Evolutionary conservation across 345 rosid genomes (phyloP).

Genomic region (Cardamine occulta): DNA sequence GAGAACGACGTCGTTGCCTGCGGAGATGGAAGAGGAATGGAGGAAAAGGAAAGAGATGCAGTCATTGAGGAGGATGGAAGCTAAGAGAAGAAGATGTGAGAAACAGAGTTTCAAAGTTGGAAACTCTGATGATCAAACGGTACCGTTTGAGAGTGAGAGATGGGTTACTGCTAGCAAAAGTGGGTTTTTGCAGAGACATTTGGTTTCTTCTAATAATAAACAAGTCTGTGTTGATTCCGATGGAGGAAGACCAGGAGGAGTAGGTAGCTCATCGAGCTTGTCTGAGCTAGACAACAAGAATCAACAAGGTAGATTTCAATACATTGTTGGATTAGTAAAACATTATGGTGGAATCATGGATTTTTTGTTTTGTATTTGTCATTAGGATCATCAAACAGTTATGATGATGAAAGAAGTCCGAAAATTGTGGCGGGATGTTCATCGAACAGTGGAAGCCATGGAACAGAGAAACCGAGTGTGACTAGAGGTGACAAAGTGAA

Average conservation of each 20-base stretch:
- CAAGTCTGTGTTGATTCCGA: slow-evolving; percentile 61
- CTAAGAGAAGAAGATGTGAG: slow-evolving; percentile 79
- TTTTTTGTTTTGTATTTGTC: not conserved
- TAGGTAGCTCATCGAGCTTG: slow-evolving; percentile 66
- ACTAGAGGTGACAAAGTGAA: slow-evolving; percentile 23
- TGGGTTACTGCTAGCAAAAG: slow-evolving; percentile 50
- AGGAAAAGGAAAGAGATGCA: slow-evolving; percentile 89
- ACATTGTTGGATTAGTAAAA: not conserved
- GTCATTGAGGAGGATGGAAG: slow-evolving; percentile 79
- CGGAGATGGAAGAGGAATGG: slow-evolving; percentile 93
- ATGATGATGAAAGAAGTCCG: slow-evolving; percentile 31
- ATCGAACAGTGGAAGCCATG: slow-evolving; percentile 37
- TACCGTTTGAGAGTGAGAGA: slow-evolving; percentile 49
- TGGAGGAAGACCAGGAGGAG: slow-evolving; percentile 30
- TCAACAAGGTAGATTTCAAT: slow-evolving; percentile 54
- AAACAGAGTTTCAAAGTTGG: slow-evolving; percentile 63
- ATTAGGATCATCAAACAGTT: slow-evolving; percentile 49
- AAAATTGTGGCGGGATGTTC: slow-evolving; percentile 36
- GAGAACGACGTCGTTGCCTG: slow-evolving; percentile 82
- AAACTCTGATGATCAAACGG: slow-evolving; percentile 39
- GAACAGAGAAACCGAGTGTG: slow-evolving; percentile 34
- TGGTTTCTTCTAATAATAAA: slow-evolving; percentile 44
- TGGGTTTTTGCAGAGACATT: slow-evolving; percentile 52
- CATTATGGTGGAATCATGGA: not conserved
- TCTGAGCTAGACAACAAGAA: slow-evolving; percentile 71